These are phyloP conservation scores for Ophiostoma novo-ulmi DNA, from an alignment of 2,329 filamentous ascomycete genomes.

Conservation along the genomic window DNA sequence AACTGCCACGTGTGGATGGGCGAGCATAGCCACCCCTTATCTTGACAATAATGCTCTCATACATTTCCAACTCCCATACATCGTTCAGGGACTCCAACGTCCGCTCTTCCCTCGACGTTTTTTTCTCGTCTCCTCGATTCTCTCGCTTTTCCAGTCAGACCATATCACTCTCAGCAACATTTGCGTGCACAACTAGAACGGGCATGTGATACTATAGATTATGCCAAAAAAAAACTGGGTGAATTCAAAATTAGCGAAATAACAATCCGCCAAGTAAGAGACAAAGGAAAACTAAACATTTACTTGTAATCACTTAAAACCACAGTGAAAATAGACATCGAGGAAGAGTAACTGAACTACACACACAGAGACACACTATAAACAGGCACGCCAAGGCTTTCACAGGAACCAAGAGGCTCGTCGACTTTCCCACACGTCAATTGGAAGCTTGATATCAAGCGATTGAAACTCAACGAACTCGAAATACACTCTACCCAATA, in stretches of 20 bases:
- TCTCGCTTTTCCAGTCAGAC: background rate
- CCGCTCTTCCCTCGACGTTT: background rate
- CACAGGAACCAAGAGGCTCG: background rate
- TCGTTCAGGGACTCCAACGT: background rate
- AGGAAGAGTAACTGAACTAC: background rate
- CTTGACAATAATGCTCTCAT: background rate
- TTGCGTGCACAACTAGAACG: background rate
- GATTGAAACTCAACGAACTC: background rate
- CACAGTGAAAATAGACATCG: background rate
- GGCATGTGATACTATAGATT: background rate
- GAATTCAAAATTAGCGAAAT: background rate
- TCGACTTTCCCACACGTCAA: background rate
- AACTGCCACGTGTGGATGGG: background rate
- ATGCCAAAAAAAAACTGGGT: background rate
- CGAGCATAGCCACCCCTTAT: background rate
- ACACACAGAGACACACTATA: background rate
- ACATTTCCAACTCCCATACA: background rate
- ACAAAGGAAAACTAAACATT: background rate
- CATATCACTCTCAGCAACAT: background rate
- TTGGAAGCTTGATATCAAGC: background rate
- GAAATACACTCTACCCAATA: background rate
- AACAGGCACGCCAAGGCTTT: background rate
- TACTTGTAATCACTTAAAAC: background rate
- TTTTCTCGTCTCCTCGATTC: background rate
- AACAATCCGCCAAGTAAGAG: background rate